These are phyloP conservation scores for Juglanconis oblonga DNA, from an alignment of 2,329 filamentous ascomycete genomes.

Conservation along the genomic window DNA sequence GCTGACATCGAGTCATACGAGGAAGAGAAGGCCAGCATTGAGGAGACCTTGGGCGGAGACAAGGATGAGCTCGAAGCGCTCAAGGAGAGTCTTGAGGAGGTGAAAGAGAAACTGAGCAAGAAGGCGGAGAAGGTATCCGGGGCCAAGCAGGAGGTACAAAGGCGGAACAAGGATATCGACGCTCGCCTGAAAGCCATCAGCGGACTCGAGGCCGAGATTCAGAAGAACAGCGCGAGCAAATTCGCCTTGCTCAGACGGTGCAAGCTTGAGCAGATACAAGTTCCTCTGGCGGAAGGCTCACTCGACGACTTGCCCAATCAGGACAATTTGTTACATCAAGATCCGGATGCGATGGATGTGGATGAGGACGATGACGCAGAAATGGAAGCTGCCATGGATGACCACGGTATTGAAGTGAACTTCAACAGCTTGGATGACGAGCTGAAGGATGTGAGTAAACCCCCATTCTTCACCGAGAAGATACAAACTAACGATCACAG, in stretches of 20 bases:
- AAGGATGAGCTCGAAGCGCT: slow-evolving; percentile 76
- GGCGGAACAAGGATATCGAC: slow-evolving; percentile 81
- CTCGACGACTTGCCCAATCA: slow-evolving; percentile 86
- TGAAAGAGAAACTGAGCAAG: slow-evolving; percentile 64
- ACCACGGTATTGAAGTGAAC: slow-evolving; percentile 88
- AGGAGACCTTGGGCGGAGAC: slow-evolving; percentile 68
- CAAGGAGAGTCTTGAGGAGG: slow-evolving; percentile 66
- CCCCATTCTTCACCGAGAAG: neutral
- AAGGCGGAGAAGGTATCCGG: slow-evolving; percentile 75
- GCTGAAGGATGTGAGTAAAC: slow-evolving; percentile 64
- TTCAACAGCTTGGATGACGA: slow-evolving; percentile 81
- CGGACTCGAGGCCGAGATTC: slow-evolving; percentile 77
- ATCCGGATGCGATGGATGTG: slow-evolving; percentile 89
- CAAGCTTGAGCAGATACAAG: slow-evolving; percentile 87
- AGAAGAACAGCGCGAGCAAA: slow-evolving; percentile 79
- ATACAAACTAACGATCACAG: slow-evolving; percentile 40
- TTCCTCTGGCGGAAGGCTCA: slow-evolving; percentile 75
- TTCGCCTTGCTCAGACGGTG: slow-evolving; percentile 84
- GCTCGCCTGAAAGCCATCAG: slow-evolving; percentile 68
- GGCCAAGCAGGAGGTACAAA: slow-evolving; percentile 76
- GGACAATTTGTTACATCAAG: slow-evolving; percentile 71
- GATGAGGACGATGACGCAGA: slow-evolving; percentile 66
- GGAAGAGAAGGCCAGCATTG: slow-evolving; percentile 69
- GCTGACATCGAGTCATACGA: slow-evolving; percentile 68
- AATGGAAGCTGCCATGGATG: slow-evolving; percentile 67